Base-by-base conservation (phyloP, 306 rosid species). In the Prinsepia uniflora region DNA sequence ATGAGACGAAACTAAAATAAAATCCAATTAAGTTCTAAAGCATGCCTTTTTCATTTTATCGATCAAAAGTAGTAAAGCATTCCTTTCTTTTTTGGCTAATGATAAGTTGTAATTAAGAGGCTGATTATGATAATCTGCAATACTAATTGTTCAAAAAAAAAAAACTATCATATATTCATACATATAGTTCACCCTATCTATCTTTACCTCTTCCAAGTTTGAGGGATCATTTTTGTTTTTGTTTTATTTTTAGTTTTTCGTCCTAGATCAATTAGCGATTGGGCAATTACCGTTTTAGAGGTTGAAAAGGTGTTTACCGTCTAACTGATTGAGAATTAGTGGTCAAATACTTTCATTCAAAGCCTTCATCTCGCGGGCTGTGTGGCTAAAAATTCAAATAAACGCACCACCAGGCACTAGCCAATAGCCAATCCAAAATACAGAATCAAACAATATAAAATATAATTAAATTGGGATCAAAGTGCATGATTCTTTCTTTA, bases 191-290 rank as follows among this genome's bases (percentile, higher is more conserved):
- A n/a, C 49, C 79, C 53, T 46, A 10, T 6, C n/a, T n/a, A 2
- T 8, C 54, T 14, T 30, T 15, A 42, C 71, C 84, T 53, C 52
- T 62, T 70, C 70, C 78, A 36, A 58, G 49, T 43, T 46, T 19
- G 72, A 59, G 68, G 79, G 76, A 34, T 52, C 56, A 61, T 3
- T 67, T 20, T 11, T 36, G 56, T 44, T 42, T 42, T 42, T 4
- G 4, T 42, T 42, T 6, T 42, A 24, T 24, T 0, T 24, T 24
- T n/a, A n/a, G n/a, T n/a, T 42, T 42, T 3, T 6, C 9, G 45
- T 6, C 8, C 8, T 42, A 2, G 36, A 30, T 30, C 57, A 7
- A 53, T 9, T 14, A 17, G 59, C 47, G 42, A 18, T 54, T 72
- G 44, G 22, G 40, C 15, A 46, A 52, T 24, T 24, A 24, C 17